Percentiles rank a stretch among this genome's conserved stretches.
phyloP scores from a whole-genome alignment of 495 filamentous ascomycete species.

The Astrothelium subdiscretum region DNA sequence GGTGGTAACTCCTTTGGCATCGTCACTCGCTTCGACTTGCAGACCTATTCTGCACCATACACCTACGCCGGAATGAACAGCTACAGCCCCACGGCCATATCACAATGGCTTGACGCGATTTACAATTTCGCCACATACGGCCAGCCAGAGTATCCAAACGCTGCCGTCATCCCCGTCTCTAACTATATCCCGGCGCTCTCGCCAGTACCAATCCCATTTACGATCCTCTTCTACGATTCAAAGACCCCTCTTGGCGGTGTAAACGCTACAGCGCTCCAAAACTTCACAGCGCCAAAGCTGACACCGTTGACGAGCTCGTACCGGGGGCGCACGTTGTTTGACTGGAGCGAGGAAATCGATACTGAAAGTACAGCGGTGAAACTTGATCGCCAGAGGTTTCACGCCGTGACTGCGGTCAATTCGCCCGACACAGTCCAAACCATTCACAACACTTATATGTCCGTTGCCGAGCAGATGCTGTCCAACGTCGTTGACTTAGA shows the following conservation, averaged over 20 bases:
- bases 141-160: background rate
- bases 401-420: background rate
- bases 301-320: background rate
- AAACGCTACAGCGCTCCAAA: background rate
- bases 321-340: background rate
- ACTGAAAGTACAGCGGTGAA: background rate
- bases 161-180: background rate
- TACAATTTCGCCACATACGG: background rate
- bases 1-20: slow-evolving; percentile 35
- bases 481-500: background rate
- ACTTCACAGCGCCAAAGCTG: background rate
- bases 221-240: slow-evolving; percentile 26
- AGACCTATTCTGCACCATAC: slow-evolving; percentile 13
- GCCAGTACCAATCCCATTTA: slow-evolving; percentile 14
- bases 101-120: slow-evolving; percentile 4
- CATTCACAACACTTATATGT: background rate
- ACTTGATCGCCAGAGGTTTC: background rate
- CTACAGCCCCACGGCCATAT: background rate
- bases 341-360: background rate
- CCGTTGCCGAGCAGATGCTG: background rate
- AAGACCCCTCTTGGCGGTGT: background rate
- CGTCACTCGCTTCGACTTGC: slow-evolving; percentile 24
- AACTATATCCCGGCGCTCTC: background rate
- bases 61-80: slow-evolving; percentile 18
- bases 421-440: background rate